Evolutionary conservation across 805 yeast genomes (phyloP), one percentile per base, ranked within the genome.

Genomic region (Metschnikowia anglica): DNA sequence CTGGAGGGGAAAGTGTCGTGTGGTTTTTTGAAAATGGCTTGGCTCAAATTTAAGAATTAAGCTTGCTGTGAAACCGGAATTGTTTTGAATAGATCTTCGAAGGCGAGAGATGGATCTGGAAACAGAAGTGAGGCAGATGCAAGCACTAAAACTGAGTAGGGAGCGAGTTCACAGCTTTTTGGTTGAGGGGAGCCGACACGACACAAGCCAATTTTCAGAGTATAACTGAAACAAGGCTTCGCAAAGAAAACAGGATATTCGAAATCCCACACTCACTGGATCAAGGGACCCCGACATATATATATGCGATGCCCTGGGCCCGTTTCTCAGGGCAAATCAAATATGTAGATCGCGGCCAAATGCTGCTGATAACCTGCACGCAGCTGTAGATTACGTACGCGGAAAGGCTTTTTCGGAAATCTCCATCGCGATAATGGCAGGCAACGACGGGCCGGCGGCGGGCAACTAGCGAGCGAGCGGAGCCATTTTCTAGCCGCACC

Each of bases 361-460:
- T 24, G 18, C 12, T 34, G 25, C 43, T 34, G 43, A 39, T 39
- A 15, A 18, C 43, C 43, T 39, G 43, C 43, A 39, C 24, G 21
- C 11, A n/a, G 29, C 11, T 10, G 23, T 12, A 3, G 23, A n/a
- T 9, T 25, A 23, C 12, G 34, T 24, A 16, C 24, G 34, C 28
- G 38, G 29, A 16, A 18, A 28, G 33, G 43, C 28, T 33, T 26
- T n/a, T 31, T 39, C 43, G 43, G 43, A 13, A 38, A 39, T 34
- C 28, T 39, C 43, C 43, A 18, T n/a, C 24, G 38, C 43, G 39
- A 17, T 35, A 35, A 34, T 21, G 39, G 44, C 39, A 41, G 40
- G 44, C 39, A 30, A 35, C 37, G 32, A 35, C 44, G 44, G 44
- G 37, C 44, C 44, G 44, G 40, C 39, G 34, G 39, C 39, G 44